Evolutionary conservation across 2,329 filamentous ascomycete genomes (phyloP).

Genomic region (Alternaria dauci): DNA sequence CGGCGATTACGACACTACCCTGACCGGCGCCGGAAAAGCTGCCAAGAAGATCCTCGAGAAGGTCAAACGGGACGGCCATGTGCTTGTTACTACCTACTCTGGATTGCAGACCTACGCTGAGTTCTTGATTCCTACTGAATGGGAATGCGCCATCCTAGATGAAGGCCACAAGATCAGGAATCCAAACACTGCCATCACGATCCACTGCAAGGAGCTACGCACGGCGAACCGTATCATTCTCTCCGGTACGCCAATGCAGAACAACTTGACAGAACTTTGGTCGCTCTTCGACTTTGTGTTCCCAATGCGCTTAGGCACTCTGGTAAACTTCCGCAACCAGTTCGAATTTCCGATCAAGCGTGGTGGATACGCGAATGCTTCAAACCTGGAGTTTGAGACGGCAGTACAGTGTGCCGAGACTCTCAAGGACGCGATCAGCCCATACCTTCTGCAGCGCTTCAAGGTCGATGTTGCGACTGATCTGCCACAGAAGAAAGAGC

Average conservation of each 20-base stretch:
- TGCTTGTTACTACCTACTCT: slow-evolving; percentile 94
- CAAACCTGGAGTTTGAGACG: slow-evolving; percentile 91
- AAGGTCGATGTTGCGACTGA: slow-evolving; percentile 95
- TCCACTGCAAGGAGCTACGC: slow-evolving; percentile 91
- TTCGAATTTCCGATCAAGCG: slow-evolving; percentile 94
- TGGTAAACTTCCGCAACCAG: slow-evolving; percentile 87
- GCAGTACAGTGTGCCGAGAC: slow-evolving; percentile 94
- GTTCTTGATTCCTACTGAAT: slow-evolving; percentile 80
- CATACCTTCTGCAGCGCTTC: slow-evolving; percentile 89
- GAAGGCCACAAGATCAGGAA: slow-evolving; percentile 99
- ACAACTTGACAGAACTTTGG: slow-evolving; percentile 94
- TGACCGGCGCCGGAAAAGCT: slow-evolving; percentile 69
- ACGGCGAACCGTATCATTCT: slow-evolving; percentile 92
- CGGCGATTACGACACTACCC: slow-evolving; percentile 53
- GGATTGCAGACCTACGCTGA: slow-evolving; percentile 93
- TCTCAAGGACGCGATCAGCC: slow-evolving; percentile 90
- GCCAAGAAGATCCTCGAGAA: slow-evolving; percentile 83
- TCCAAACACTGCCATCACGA: slow-evolving; percentile 91
- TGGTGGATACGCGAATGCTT: slow-evolving; percentile 94
- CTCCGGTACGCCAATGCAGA: slow-evolving; percentile 97
- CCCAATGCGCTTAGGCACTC: slow-evolving; percentile 90
- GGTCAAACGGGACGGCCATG: slow-evolving; percentile 84
- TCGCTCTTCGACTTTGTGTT: slow-evolving; percentile 98
- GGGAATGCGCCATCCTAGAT: slow-evolving; percentile 93
- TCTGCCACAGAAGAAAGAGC: slow-evolving; percentile 93